These are phyloP conservation scores for Wickerhamomyces tratensis DNA, from an alignment of 805 yeast species.

Conservation along the genomic window DNA sequence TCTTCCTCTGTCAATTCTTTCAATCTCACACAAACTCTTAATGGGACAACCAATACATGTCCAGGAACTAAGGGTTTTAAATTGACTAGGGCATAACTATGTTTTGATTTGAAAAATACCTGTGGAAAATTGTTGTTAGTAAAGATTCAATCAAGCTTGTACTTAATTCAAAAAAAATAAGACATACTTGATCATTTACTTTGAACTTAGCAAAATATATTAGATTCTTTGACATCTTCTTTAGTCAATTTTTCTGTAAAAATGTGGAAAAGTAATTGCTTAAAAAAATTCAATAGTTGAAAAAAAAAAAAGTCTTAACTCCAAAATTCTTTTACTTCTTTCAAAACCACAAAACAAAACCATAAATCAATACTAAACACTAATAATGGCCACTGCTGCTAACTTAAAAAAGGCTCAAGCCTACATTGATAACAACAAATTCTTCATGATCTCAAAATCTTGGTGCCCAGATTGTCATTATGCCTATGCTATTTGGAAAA, in stretches of 20 bases:
- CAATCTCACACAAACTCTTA: conserved; percentile 56
- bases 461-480: conserved; percentile 80
- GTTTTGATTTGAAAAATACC: conserved; percentile 37
- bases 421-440: conserved; percentile 35
- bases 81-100: conserved; percentile 81
- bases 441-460: conserved; percentile 52
- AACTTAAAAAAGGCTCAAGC: conserved; percentile 31
- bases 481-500: conserved; percentile 44
- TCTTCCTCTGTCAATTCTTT: conserved; percentile 68
- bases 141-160: too few relatives aligned
- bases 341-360: too few relatives aligned
- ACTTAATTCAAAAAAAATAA: too few relatives aligned
- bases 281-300: too few relatives aligned
- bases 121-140: not conserved
- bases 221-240: not conserved
- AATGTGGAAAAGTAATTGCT: too few relatives aligned
- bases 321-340: too few relatives aligned
- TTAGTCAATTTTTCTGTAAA: not conserved
- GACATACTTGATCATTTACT: conserved; percentile 46
- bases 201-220: conserved; percentile 42
- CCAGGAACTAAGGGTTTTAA: conserved; percentile 91
- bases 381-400: conserved; percentile 3
- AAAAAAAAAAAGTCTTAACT: too few relatives aligned
- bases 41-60: conserved; percentile 79
- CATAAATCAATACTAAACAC: not conserved